A percentile compares a stretch with the other conserved stretches of the same genome.
phyloP scores from a whole-genome alignment of 225 moss, liverwort and hornwort species.

The Climacium dendroides region DNA sequence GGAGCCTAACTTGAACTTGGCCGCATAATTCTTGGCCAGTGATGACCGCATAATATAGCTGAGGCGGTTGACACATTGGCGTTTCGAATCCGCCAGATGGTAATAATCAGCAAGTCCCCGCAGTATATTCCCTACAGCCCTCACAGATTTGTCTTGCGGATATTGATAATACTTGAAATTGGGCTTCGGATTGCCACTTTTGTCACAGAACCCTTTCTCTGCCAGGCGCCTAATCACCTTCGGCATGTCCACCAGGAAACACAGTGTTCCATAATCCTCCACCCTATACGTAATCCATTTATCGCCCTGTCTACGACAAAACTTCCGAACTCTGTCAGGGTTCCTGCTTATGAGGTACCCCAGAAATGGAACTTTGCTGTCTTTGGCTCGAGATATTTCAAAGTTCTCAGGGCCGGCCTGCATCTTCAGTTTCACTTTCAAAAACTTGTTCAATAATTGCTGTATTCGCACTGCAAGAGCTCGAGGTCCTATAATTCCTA shows the following conservation, averaged over 20 bases:
- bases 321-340: slow-evolving; percentile 34
- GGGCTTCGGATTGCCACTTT: slow-evolving; percentile 41
- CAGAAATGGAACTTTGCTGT: slow-evolving; percentile 42
- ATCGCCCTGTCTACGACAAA: slow-evolving; percentile 29
- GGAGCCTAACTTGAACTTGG: slow-evolving; percentile 56
- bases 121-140: slow-evolving; percentile 29
- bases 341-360: slow-evolving; percentile 55
- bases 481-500: slow-evolving; percentile 59
- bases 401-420: not conserved
- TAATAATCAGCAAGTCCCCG: slow-evolving; percentile 48
- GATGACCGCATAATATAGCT: slow-evolving; percentile 61
- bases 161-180: slow-evolving; percentile 59
- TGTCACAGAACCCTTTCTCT: slow-evolving; percentile 53
- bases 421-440: slow-evolving; percentile 28
- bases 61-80: slow-evolving; percentile 43
- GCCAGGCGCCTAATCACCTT: slow-evolving; percentile 45
- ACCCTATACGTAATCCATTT: slow-evolving; percentile 45
- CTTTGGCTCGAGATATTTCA: slow-evolving; percentile 31
- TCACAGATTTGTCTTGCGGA: slow-evolving; percentile 51
- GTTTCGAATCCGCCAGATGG: slow-evolving; percentile 48
- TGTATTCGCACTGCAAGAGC: slow-evolving; percentile 34
- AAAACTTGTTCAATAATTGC: slow-evolving; percentile 5
- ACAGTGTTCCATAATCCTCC: slow-evolving; percentile 27
- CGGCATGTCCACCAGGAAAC: slow-evolving; percentile 44
- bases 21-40: slow-evolving; percentile 60